Evolutionary conservation across 148 eudicot genomes (phyloP).

Genomic region (Amaranthus hypochondriacus): DNA sequence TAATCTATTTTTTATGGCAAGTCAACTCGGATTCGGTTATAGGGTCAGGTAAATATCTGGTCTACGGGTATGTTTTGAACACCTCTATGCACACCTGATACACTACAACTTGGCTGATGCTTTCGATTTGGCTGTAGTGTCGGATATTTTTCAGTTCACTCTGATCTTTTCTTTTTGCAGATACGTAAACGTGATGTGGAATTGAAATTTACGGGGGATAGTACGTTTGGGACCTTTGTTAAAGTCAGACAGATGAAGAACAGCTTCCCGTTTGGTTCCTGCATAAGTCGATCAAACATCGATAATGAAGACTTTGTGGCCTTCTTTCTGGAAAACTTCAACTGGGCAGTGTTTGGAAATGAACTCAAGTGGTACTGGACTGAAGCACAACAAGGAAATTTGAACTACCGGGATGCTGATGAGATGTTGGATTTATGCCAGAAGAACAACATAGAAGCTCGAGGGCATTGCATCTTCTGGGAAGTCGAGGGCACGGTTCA

Average conservation of each 20-base stretch:
- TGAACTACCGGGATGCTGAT: constrained; percentile 85
- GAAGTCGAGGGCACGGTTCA: constrained; percentile 68
- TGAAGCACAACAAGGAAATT: constrained; percentile 65
- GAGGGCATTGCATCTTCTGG: constrained; percentile 99
- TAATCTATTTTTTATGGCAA: too few relatives aligned
- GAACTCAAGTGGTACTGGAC: constrained; percentile 98
- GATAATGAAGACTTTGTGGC: constrained; percentile 83
- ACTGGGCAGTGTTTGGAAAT: constrained; percentile 92
- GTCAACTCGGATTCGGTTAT: too few relatives aligned
- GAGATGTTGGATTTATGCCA: constrained; percentile 64
- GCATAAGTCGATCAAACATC: constrained; percentile 59
- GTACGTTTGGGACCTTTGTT: constrained; percentile 40
- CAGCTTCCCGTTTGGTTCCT: constrained; percentile 78
- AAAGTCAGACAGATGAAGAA: constrained; percentile 63
- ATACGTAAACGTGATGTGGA: constrained; percentile 78
- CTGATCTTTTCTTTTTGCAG: constrained; percentile 33
- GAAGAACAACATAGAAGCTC: constrained; percentile 51
- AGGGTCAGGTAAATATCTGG: too few relatives aligned
- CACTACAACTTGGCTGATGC: too few relatives aligned
- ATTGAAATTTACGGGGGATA: constrained; percentile 48
- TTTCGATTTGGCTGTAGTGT: neutral
- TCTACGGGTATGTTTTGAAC: too few relatives aligned
- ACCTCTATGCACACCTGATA: too few relatives aligned
- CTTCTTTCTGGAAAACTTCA: constrained; percentile 75
- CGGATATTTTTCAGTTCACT: neutral